These are phyloP conservation scores for Saururus chinensis DNA, from an alignment of 164 flowering plant species.

Conservation along the genomic window DNA sequence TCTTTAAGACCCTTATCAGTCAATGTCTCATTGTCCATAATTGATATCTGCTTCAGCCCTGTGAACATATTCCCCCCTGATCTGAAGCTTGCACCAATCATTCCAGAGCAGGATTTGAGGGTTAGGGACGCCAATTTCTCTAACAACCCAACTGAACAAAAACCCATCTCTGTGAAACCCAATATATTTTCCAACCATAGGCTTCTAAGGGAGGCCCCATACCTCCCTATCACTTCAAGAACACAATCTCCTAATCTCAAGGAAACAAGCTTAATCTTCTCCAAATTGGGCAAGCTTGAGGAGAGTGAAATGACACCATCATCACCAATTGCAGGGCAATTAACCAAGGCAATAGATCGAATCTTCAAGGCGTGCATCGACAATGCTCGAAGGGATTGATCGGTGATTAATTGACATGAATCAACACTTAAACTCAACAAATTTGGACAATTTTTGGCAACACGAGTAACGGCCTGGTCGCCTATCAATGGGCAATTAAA, in stretches of 20 bases:
- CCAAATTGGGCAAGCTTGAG: slow-evolving; percentile 5
- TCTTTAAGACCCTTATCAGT: slow-evolving; percentile 40
- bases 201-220: slow-evolving; percentile 2
- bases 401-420: slow-evolving; percentile 23
- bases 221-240: slow-evolving; percentile 4
- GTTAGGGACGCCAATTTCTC: slow-evolving; percentile 1
- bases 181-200: slow-evolving; percentile 5
- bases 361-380: slow-evolving; percentile 16
- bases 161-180: slow-evolving; percentile 2
- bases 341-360: slow-evolving; percentile 17
- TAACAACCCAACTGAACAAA: not conserved
- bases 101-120: slow-evolving; percentile 27
- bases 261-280: slow-evolving; percentile 5
- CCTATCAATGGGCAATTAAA: slow-evolving; percentile 16
- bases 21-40: slow-evolving; percentile 34
- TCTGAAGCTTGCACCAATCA: slow-evolving; percentile 38
- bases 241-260: slow-evolving; percentile 1
- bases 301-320: slow-evolving; percentile 15
- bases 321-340: slow-evolving; percentile 21
- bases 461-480: slow-evolving; percentile 16
- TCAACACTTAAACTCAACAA: slow-evolving; percentile 23
- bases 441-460: slow-evolving; percentile 21
- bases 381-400: slow-evolving; percentile 21
- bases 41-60: slow-evolving; percentile 37
- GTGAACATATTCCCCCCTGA: slow-evolving; percentile 31